Evolutionary conservation across 78 protist species (phyloP), one percentile per base, ranked within the genome.

Genomic region (Diacronema lutheri): DNA sequence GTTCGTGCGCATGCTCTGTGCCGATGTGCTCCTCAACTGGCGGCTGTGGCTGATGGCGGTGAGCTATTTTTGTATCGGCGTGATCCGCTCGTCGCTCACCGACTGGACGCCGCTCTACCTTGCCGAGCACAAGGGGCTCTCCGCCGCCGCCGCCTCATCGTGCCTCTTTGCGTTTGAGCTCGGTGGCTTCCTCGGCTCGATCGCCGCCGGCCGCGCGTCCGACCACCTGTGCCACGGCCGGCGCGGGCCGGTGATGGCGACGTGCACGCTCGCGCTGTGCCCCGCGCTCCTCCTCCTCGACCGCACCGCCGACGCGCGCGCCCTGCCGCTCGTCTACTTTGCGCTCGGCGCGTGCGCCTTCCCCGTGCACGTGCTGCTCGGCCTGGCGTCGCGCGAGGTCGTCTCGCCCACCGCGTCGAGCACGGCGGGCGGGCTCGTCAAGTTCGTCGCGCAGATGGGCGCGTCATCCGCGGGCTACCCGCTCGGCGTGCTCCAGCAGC

Each of bases 331-430:
- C 20, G 1, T 1, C 57, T 71, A 71, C 79, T 16, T 33, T 16
- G 20, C 31, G 79, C 25, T 71, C 16, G 79, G 79, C 79, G 10
- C 41, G 16, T 41, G 35, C 58, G 79, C 79, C 4, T 71, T 71
- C 79, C 79, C 79, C 7, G 79, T 71, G 38, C 79, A 71, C 57
- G 79, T 71, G 31, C 57, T 71, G 33, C 79, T 71, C 57, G 79
- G 79, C 14, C 79, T 71, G 35, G 41, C 41, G 37, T 71, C 79
- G 79, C 79, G 79, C 35, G 79, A 71, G 79, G 79, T 71, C 23
- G 38, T 31, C 16, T 23, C 79, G n/a, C 37, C 56, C 21, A 0
- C 12, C 50, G 26, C 41, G 16, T 41, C 58, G 37, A 20, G 31
- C 10, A 38, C 79, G 7, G 79, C 79, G 37, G 79, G 79, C 12